Evolutionary conservation across 1,284 basidiomycete genomes (phyloP).

Genomic region (Rhodotorula sp.): DNA sequence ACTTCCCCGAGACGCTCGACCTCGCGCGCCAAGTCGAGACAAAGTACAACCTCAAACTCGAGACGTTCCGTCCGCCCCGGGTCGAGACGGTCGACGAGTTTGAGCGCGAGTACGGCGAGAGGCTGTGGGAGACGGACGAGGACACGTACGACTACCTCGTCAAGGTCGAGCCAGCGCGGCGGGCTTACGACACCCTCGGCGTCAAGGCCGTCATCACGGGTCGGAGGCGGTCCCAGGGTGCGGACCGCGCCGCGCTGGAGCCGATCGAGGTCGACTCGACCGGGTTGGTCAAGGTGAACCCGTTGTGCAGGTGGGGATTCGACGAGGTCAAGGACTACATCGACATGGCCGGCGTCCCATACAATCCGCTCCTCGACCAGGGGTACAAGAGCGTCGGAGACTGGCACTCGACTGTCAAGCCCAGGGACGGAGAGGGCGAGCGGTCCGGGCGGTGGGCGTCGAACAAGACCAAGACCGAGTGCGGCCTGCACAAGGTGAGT

Average conservation of each 20-base stretch:
- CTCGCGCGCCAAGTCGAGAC: constrained; percentile 76
- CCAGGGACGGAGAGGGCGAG: constrained; percentile 64
- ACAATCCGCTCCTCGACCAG: constrained; percentile 81
- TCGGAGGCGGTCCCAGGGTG: constrained; percentile 86
- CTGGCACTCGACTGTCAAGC: constrained; percentile 86
- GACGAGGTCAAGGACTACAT: constrained; percentile 82
- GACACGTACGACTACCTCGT: constrained; percentile 86
- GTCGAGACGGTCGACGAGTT: constrained; percentile 72
- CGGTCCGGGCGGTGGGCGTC: constrained; percentile 90
- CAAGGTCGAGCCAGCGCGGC: constrained; percentile 91
- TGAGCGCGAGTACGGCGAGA: constrained; percentile 74
- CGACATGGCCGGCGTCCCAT: constrained; percentile 77
- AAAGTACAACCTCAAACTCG: constrained; percentile 70
- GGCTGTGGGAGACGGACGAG: constrained; percentile 87
- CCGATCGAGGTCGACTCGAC: constrained; percentile 90
- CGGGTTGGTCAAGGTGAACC: constrained; percentile 92
- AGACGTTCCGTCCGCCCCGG: constrained; percentile 75
- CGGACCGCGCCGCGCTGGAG: constrained; percentile 73
- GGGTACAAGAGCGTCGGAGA: constrained; percentile 95
- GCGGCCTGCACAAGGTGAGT: constrained; percentile 77
- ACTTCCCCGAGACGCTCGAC: constrained; percentile 89
- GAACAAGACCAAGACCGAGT: constrained; percentile 83
- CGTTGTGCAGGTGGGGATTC: constrained; percentile 88
- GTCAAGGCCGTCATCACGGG: constrained; percentile 93
- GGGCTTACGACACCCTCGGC: constrained; percentile 77